Evolutionary conservation across 192 early-diverging fungal genomes (phyloP), one percentile per base, ranked within the genome.

Genomic region (Backusella morwellensis): DNA sequence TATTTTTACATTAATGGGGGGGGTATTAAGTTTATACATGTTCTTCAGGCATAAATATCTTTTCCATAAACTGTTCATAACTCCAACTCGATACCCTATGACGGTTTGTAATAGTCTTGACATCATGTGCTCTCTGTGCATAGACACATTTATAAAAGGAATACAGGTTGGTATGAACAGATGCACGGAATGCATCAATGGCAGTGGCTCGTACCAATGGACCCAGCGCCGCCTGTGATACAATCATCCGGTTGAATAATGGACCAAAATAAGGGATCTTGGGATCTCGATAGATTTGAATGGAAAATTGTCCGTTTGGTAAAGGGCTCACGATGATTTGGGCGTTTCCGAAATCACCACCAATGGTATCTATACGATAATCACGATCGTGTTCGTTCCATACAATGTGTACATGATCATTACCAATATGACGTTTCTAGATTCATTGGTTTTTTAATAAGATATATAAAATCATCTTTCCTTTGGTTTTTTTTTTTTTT

Each of bases 341-440:
- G 1, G 94, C 96, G 74, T 99, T 99, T 35, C 97, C 98, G 87
- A 98, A 99, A 81, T 98, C 98, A 67, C 98, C 98, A 4, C 95
- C 94, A 66, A 99, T 98, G 0, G 98, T 99, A 40, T 88, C 89
- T 21, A 90, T 88, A 35, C 92, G 86, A 80, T 98, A 99, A 38
- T 95, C 92, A 75, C 94, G 88, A 44, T 87, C 84, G 71, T 97
- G 94, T 79, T 99, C 98, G 79, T 97, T 98, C 96, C 96, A 99
- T 11, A 99, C 88, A 66, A 99, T 96, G 76, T 99, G 98, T 7
- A 99, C 95, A 80, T 98, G 97, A 77, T 99, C 97, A 79, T 99
- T 99, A 35, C 98, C 98, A 81, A 99, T 94, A 76, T 99, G 98
- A 14, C 98, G 92, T 91, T 99, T 99, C 94, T 95, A 70, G 35